Conservation (phyloP, 2,329 filamentous ascomycete genomes). For the Alternaria hordeiaustralica region DNA sequence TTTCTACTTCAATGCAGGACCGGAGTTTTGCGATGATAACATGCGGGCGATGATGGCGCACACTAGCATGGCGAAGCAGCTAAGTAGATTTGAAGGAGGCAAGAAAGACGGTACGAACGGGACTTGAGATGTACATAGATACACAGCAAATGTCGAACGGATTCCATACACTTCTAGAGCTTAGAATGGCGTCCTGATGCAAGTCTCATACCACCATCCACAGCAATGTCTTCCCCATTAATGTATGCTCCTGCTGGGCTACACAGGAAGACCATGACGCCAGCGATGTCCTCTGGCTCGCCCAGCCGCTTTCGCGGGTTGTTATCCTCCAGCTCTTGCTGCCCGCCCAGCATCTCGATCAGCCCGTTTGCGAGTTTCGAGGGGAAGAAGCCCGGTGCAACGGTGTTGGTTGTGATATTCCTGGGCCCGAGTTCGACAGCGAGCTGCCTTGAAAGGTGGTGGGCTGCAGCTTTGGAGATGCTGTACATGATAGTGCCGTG, state of each 20-base stretch:
- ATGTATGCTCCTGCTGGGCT: conserved; percentile 39
- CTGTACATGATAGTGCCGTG: conserved; percentile 51
- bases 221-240: conserved; percentile 42
- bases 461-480: conserved; percentile 49
- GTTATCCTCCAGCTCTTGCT: conserved; percentile 48
- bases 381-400: conserved; percentile 51
- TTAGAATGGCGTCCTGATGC: conserved; percentile 36
- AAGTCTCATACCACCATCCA: conserved; percentile 41
- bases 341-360: conserved; percentile 48
- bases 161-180: conserved; percentile 15
- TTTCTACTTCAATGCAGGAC: conserved; percentile 34
- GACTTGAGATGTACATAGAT: not conserved
- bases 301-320: conserved; percentile 45
- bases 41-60: conserved; percentile 41
- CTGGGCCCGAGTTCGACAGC: conserved; percentile 49
- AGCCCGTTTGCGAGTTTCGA: conserved; percentile 47
- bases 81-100: conserved; percentile 33
- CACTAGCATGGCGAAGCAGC: conserved; percentile 37
- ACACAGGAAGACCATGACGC: conserved; percentile 46
- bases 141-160: not conserved
- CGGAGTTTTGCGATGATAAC: conserved; percentile 29
- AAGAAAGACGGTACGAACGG: conserved; percentile 10
- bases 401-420: conserved; percentile 49
- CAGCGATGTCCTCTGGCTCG: conserved; percentile 47
- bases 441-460: conserved; percentile 48